Evolutionary conservation across 257 asterid genomes (phyloP), one percentile per base, ranked within the genome.

Genomic region (Handroanthus guayacan): DNA sequence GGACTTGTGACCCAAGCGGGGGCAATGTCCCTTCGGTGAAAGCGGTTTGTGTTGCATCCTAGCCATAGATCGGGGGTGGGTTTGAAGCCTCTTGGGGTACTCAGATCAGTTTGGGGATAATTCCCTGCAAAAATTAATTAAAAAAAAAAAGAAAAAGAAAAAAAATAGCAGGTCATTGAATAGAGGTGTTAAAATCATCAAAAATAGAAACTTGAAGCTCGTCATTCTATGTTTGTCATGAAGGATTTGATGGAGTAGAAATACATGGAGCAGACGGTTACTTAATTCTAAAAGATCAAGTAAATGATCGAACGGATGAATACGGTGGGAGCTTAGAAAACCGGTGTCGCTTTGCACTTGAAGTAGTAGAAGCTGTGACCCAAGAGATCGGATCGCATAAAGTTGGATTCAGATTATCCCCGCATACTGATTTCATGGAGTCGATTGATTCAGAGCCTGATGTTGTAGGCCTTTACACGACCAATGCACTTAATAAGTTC

Each of bases 181-280:
- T 51, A 13, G 3, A 47, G 3, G 9, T 8, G 14, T 11, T 47
- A 47, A 47, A 47, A 25, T 25, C 31, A 25, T 25, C 1, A 1
- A 1, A 25, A 25, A 25, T 1, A 25, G 31, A 25, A 25, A 25
- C 31, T 1, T 25, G 31, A 25, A 25, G 31, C 31, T 25, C 1
- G 1, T 25, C 0, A 25, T 25, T 25, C 31, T 25, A 17, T 17
- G 18, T 51, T 4, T 17, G n/a, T 9, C 5, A 34, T 39, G 39
- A 50, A 84, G 85, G 88, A 25, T 86, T 86, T 44, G 90, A 86
- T 50, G 90, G 90, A n/a, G 82, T 86, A 5, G 88, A 86, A 83
- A 73, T 83, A 41, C 90, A 86, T 14, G 90, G 83, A 60, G 90
- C 86, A 56, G 67, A 77, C 6, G 88, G 88, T 51, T 83, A 77